Conservation (phyloP, 805 yeast species). For the Spathaspora hagerdaliae region DNA sequence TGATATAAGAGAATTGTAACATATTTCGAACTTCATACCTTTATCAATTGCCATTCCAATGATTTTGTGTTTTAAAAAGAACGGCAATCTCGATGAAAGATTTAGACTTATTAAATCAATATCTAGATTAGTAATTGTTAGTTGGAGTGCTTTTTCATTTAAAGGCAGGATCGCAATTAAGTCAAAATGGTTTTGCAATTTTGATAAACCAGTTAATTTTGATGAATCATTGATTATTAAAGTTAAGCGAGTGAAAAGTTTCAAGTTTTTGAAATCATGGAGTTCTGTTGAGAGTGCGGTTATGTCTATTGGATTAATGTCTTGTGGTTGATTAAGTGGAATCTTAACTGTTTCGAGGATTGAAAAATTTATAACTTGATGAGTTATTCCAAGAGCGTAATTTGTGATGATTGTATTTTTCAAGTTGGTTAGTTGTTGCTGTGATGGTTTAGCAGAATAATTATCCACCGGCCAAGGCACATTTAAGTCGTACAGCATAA, state of each 20-base stretch:
- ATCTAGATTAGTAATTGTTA: constrained; percentile 72
- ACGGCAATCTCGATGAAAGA: constrained; percentile 61
- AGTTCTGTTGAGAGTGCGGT: constrained; percentile 12
- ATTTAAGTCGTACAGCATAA: constrained; percentile 53
- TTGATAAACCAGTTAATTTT: constrained; percentile 60
- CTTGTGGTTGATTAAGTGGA: constrained; percentile 39
- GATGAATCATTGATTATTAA: constrained; percentile 72
- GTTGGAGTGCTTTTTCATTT: constrained; percentile 72
- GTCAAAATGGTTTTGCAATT: constrained; percentile 56
- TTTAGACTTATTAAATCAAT: constrained; percentile 78
- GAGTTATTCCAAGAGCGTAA: constrained; percentile 65
- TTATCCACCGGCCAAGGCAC: constrained; percentile 66
- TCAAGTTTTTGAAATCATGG: constrained; percentile 26
- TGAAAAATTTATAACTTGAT: constrained; percentile 69
- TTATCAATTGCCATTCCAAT: constrained; percentile 78
- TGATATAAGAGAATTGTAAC: constrained; percentile 54
- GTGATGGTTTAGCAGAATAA: constrained; percentile 40
- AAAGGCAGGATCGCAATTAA: constrained; percentile 77
- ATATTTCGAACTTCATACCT: constrained; percentile 79
- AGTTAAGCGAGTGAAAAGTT: constrained; percentile 68
- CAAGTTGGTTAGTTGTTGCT: constrained; percentile 39
- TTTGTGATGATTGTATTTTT: constrained; percentile 50
- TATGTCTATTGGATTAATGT: constrained; percentile 44
- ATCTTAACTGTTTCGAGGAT: constrained; percentile 49
- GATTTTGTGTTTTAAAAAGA: constrained; percentile 76